Conservation (phyloP, 2,329 filamentous ascomycete genomes). For the Ophiostoma piceae region DNA sequence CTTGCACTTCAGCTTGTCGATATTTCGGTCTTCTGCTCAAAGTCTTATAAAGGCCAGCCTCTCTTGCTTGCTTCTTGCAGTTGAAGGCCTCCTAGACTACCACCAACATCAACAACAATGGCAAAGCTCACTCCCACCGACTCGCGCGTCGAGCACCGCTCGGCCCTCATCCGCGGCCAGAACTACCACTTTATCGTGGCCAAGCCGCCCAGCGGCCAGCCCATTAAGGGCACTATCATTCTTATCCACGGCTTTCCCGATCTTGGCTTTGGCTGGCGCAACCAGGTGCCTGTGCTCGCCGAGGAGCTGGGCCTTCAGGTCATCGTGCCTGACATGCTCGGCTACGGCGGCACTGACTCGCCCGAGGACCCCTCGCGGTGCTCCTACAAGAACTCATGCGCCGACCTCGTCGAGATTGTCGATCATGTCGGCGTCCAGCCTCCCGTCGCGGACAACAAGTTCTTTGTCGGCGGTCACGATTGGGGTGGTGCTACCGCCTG, state of each 20-base stretch:
- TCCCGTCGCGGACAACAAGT: conserved; percentile 34
- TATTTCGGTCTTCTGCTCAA: no score
- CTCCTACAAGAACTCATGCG: conserved; percentile 63
- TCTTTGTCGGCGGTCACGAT: conserved; percentile 87
- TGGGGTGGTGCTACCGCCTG: conserved; percentile 79
- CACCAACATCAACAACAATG: conserved; percentile 29
- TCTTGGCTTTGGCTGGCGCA: conserved; percentile 77
- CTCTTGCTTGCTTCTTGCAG: neutral
- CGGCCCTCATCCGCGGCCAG: conserved; percentile 59
- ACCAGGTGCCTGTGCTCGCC: conserved; percentile 74
- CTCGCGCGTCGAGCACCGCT: conserved; percentile 59
- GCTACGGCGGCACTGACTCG: conserved; percentile 72
- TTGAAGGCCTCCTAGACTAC: neutral
- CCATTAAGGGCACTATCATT: conserved; percentile 32
- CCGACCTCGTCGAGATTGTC: conserved; percentile 70
- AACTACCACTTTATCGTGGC: conserved; percentile 63
- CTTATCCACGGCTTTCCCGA: conserved; percentile 77
- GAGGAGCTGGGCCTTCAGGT: conserved; percentile 68
- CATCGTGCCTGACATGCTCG: conserved; percentile 79
- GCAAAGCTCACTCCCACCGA: conserved; percentile 62
- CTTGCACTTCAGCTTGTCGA: neutral
- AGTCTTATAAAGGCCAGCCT: neutral
- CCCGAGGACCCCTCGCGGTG: conserved; percentile 60
- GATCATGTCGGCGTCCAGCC: conserved; percentile 47
- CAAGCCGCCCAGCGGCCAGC: conserved; percentile 40